Conservation (phyloP, 2,329 filamentous ascomycete genomes). For the Aspergillus sp. region DNA sequence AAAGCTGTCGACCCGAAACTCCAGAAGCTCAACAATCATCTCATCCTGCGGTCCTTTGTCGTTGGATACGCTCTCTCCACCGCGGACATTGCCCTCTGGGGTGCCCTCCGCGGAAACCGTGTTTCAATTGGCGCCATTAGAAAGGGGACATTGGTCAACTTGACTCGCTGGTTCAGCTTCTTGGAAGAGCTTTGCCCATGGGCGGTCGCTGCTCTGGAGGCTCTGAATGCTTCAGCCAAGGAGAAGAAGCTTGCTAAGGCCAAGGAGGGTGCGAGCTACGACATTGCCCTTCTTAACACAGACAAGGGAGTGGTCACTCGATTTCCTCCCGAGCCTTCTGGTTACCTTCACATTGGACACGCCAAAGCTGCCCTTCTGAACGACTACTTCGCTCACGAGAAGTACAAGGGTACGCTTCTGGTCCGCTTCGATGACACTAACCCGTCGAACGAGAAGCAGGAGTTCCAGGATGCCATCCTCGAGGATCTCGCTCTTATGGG, state of each 20-base stretch:
- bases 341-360: slow-evolving; percentile 93
- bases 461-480: slow-evolving; percentile 90
- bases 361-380: slow-evolving; percentile 91
- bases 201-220: slow-evolving; percentile 69
- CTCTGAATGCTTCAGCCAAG: slow-evolving; percentile 66
- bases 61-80: slow-evolving; percentile 76
- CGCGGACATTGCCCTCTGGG: slow-evolving; percentile 79
- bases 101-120: slow-evolving; percentile 77
- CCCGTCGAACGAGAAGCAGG: slow-evolving; percentile 93
- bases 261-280: slow-evolving; percentile 82
- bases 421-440: slow-evolving; percentile 98
- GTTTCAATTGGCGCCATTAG: slow-evolving; percentile 79
- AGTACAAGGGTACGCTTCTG: slow-evolving; percentile 86
- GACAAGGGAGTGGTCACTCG: slow-evolving; percentile 87
- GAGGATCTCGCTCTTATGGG: slow-evolving; percentile 90
- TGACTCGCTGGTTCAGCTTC: slow-evolving; percentile 84
- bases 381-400: slow-evolving; percentile 94
- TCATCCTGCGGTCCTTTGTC: slow-evolving; percentile 83
- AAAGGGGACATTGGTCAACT: slow-evolving; percentile 72
- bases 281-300: slow-evolving; percentile 79
- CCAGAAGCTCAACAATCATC: slow-evolving; percentile 77
- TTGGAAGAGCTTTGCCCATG: slow-evolving; percentile 80
- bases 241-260: slow-evolving; percentile 68
- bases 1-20: slow-evolving; percentile 76
- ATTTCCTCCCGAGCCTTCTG: slow-evolving; percentile 93